phyloP scores from a whole-genome alignment of 306 rosid species.

The Arachis hypogaea region DNA sequence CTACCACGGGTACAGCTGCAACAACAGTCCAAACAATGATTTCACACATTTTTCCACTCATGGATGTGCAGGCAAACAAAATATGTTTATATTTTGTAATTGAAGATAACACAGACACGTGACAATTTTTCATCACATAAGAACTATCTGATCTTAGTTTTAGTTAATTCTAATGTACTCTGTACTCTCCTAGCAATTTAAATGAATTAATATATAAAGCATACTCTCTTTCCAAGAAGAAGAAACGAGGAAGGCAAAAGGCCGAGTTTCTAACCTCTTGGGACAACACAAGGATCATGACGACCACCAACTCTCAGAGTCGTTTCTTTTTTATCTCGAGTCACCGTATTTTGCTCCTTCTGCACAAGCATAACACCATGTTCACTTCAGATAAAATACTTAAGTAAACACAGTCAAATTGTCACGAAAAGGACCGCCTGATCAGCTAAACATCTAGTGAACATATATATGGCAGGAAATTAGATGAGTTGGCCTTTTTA shows the following conservation, averaged over 20 bases:
- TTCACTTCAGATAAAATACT: constrained; percentile 33
- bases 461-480: constrained; percentile 25
- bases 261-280: constrained; percentile 67
- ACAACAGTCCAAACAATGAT: constrained; percentile 38
- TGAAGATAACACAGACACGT: constrained; percentile 11
- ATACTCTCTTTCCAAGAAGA: neutral
- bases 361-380: constrained; percentile 47
- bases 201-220: neutral
- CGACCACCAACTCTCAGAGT: constrained; percentile 90
- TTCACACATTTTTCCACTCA: constrained; percentile 33
- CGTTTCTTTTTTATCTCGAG: constrained; percentile 78
- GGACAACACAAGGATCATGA: constrained; percentile 99
- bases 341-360: constrained; percentile 93
- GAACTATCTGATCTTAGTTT: neutral
- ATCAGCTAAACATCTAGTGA: constrained; percentile 27
- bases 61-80: constrained; percentile 27
- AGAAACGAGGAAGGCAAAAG: constrained; percentile 7
- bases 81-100: constrained; percentile 3
- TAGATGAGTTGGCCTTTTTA: neutral
- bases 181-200: neutral
- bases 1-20: constrained; percentile 99
- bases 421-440: constrained; percentile 6
- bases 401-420: neutral
- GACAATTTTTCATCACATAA: constrained; percentile 7
- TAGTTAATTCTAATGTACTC: constrained; percentile 8